Evolutionary conservation across 2,329 filamentous ascomycete species (phyloP).

Genomic region (Talaromyces sp.): DNA sequence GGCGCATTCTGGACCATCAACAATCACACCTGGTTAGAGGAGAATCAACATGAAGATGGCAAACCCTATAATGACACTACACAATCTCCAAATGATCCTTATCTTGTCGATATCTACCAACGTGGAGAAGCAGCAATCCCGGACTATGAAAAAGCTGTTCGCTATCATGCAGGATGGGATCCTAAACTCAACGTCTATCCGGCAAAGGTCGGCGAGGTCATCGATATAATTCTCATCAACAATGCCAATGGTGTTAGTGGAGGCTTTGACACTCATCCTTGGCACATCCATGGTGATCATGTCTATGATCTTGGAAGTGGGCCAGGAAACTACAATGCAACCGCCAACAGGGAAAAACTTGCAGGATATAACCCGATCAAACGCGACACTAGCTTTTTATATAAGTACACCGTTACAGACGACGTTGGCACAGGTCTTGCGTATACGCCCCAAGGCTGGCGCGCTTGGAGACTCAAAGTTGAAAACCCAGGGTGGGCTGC

Average conservation of each 20-base stretch:
- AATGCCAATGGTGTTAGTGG: background rate
- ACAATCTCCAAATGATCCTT: too few species aligned
- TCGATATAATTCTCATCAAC: slow-evolving; percentile 5
- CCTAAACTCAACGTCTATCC: background rate
- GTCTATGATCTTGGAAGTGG: background rate
- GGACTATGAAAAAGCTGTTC: background rate
- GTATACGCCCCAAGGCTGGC: too few species aligned
- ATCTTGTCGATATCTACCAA: background rate
- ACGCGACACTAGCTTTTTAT: too few species aligned
- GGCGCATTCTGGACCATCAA: background rate
- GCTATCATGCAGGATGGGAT: background rate
- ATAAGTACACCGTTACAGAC: too few species aligned
- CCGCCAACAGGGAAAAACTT: too few species aligned
- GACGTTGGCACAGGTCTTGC: too few species aligned
- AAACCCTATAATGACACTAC: too few species aligned
- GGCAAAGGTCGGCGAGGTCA: background rate
- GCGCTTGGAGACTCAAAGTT: too few species aligned
- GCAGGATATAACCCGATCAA: too few species aligned
- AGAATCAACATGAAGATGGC: background rate
- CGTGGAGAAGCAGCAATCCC: background rate
- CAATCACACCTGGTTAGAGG: background rate
- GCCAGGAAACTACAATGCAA: too few species aligned
- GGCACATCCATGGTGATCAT: slow-evolving; percentile 1
- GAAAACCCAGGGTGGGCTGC: too few species aligned
- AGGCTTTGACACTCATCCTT: background rate